phyloP scores from a whole-genome alignment of 2,329 filamentous ascomycete genomes.

The Apiospora aurea region DNA sequence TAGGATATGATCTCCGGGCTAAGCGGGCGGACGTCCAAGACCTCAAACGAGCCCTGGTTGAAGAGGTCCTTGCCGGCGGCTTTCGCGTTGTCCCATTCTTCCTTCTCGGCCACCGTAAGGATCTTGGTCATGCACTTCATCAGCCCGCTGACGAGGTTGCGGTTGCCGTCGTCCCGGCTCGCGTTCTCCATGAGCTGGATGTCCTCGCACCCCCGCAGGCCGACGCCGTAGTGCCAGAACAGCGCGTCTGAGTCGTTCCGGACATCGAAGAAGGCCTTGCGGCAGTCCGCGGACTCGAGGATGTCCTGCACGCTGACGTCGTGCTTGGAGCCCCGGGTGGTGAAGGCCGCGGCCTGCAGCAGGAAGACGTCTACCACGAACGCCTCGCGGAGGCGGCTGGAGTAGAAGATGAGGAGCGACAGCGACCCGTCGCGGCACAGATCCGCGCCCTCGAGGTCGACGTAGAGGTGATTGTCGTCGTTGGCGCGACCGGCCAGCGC shows the following conservation, averaged over 20 bases:
- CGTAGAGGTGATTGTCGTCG: neutral
- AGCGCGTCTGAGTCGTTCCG: slow-evolving; percentile 30
- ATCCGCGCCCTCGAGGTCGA: slow-evolving; percentile 1
- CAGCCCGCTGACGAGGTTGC: neutral
- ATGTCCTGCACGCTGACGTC: slow-evolving; percentile 7
- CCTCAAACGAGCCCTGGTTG: neutral
- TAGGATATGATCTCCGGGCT: neutral
- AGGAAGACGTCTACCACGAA: slow-evolving; percentile 20
- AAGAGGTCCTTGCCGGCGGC: neutral
- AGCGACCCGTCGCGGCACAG: neutral
- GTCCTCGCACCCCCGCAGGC: neutral
- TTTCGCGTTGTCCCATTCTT: neutral
- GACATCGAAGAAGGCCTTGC: slow-evolving; percentile 21
- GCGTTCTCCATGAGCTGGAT: slow-evolving; percentile 17
- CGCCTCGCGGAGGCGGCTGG: neutral
- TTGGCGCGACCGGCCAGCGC: neutral
- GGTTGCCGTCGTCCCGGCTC: neutral
- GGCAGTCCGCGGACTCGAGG: neutral
- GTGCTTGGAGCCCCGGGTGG: neutral
- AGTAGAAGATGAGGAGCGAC: slow-evolving; percentile 14
- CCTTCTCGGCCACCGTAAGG: neutral
- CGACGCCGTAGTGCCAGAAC: slow-evolving; percentile 29
- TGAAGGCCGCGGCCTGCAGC: neutral
- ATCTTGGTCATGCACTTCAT: neutral
- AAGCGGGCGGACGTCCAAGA: slow-evolving; percentile 19